phyloP scores from a whole-genome alignment of 1,284 basidiomycete genomes.

The Sphaerobolus stellatus region DNA sequence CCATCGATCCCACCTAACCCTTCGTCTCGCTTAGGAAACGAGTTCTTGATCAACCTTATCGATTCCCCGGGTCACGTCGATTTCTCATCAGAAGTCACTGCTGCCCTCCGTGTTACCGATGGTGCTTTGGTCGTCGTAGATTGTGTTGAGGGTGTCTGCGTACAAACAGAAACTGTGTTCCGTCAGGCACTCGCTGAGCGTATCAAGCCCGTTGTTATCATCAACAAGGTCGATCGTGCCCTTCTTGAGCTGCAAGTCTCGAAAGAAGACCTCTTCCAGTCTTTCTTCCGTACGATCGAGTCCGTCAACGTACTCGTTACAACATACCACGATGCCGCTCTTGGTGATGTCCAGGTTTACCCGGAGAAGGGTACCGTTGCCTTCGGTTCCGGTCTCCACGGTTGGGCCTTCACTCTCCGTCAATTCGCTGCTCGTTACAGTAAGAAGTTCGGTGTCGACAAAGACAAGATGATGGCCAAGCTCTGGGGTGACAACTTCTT shows the following conservation, averaged over 20 bases:
- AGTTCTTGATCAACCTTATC: conserved; percentile 99
- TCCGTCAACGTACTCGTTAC: conserved; percentile 99
- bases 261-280: conserved; percentile 98
- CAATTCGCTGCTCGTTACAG: conserved; percentile 95
- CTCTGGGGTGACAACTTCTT: conserved; percentile 99
- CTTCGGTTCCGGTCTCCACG: conserved; percentile 99
- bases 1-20: too few relatives aligned
- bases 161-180: conserved; percentile 99
- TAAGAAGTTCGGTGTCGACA: conserved; percentile 99
- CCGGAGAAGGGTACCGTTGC: conserved; percentile 98
- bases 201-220: conserved; percentile 99
- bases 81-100: conserved; percentile 99
- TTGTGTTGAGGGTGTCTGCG: conserved; percentile 99
- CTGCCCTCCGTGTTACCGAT: conserved; percentile 99
- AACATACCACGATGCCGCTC: conserved; percentile 92
- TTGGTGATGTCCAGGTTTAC: conserved; percentile 99
- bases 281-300: conserved; percentile 97
- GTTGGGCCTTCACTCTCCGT: conserved; percentile 99
- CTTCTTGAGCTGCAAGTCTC: conserved; percentile 97
- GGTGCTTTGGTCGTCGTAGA: conserved; percentile 99
- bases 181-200: conserved; percentile 97
- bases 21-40: conserved; percentile 45
- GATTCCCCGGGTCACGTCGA: conserved; percentile 99
- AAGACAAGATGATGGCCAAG: conserved; percentile 97
- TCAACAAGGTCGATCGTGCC: conserved; percentile 99